Evolutionary conservation across 208 protist genomes (phyloP).

Genomic region (Leishmania major): DNA sequence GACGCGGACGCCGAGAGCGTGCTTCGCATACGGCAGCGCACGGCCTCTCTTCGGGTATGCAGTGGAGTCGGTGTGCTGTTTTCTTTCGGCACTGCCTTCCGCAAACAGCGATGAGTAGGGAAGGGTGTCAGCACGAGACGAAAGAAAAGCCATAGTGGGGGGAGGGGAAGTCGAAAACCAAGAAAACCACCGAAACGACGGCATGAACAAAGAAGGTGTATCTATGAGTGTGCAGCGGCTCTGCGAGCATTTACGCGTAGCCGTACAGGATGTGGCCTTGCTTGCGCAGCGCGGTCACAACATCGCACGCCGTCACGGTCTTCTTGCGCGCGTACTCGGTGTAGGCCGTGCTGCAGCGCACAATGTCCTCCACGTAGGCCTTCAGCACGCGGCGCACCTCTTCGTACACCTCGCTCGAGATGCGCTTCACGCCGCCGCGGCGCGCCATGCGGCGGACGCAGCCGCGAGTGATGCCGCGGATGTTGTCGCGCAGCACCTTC

Average conservation of each 20-base stretch:
- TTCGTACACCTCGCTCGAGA: conserved; percentile 71
- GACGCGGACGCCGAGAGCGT: not conserved
- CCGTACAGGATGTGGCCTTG: conserved; percentile 90
- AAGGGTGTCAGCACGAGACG: not conserved
- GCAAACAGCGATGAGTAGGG: not conserved
- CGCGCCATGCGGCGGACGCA: conserved; percentile 90
- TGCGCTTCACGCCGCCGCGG: conserved; percentile 93
- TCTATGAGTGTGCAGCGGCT: not conserved
- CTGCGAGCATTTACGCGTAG: conserved; percentile 51
- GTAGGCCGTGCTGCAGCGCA: conserved; percentile 84
- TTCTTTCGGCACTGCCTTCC: not conserved
- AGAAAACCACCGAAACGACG: not conserved
- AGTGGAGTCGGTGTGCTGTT: not conserved
- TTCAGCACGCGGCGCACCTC: conserved; percentile 82
- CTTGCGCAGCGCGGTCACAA: conserved; percentile 90
- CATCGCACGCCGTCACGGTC: conserved; percentile 84
- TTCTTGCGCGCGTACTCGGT: conserved; percentile 83
- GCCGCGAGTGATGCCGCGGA: conserved; percentile 84
- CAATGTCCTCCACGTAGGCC: conserved; percentile 80
- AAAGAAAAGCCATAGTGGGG: not conserved
- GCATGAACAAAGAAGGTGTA: not conserved
- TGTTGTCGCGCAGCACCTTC: conserved; percentile 88
- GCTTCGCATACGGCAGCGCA: not conserved
- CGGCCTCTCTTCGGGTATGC: not conserved
- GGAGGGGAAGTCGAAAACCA: not conserved